Percentiles rank a stretch among this genome's conserved stretches.
Conservation (phyloP, 768 basidiomycete species). For the Boletus coccyginus region DNA sequence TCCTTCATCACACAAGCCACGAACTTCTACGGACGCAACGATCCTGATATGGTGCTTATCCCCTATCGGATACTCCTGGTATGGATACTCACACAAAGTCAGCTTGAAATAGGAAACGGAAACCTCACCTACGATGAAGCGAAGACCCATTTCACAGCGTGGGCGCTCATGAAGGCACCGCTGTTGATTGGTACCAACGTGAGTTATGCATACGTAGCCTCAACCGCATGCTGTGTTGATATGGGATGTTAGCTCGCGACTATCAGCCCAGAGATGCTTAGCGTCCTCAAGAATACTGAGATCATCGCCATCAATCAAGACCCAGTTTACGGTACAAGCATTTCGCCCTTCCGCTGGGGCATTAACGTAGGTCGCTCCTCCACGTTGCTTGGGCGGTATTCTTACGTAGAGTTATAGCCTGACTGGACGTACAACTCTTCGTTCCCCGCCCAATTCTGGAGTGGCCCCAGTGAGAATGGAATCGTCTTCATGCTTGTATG, state of each 20-base stretch:
- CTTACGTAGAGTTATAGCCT: slow-evolving; percentile 21
- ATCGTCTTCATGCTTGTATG: slow-evolving; percentile 65
- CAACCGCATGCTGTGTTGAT: not conserved
- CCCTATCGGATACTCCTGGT: not conserved
- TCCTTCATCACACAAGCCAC: slow-evolving; percentile 62
- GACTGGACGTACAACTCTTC: slow-evolving; percentile 38
- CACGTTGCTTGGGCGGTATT: not conserved
- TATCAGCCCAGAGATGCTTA: slow-evolving; percentile 47
- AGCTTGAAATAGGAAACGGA: slow-evolving; percentile 66
- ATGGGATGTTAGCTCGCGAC: slow-evolving; percentile 41
- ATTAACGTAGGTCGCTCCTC: slow-evolving; percentile 45
- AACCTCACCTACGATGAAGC: slow-evolving; percentile 58
- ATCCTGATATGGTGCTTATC: slow-evolving; percentile 55
- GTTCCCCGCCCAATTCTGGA: slow-evolving; percentile 67
- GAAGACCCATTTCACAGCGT: slow-evolving; percentile 68
- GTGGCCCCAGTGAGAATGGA: slow-evolving; percentile 59
- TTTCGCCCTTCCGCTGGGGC: slow-evolving; percentile 69
- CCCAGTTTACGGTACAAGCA: slow-evolving; percentile 54
- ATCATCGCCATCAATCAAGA: slow-evolving; percentile 70
- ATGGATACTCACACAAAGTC: slow-evolving; percentile 4
- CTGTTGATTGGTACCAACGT: slow-evolving; percentile 62
- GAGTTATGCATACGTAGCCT: slow-evolving; percentile 15
- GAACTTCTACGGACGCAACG: slow-evolving; percentile 63
- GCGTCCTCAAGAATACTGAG: slow-evolving; percentile 58
- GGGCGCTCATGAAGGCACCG: slow-evolving; percentile 68